Conservation (phyloP, 2,329 filamentous ascomycete species). For the Aureobasidium mangrovei region DNA sequence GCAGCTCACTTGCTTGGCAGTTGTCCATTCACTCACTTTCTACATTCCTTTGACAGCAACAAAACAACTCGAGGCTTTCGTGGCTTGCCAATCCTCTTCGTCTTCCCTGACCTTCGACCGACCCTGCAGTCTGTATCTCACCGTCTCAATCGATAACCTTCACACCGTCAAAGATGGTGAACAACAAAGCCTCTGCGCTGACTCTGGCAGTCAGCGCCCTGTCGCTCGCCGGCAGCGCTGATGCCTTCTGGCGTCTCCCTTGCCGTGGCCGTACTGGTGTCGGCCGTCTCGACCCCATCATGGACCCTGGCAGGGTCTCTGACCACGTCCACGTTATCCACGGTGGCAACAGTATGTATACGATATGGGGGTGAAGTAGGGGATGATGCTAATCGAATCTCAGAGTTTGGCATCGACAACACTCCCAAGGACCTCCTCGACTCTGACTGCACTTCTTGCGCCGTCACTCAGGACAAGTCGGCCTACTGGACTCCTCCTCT, state of each 20-base stretch:
- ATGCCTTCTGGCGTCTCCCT: constrained; percentile 83
- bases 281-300: constrained; percentile 60
- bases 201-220: constrained; percentile 20
- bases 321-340: constrained; percentile 66
- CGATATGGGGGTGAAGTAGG: background rate
- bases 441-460: constrained; percentile 71
- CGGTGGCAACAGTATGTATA: constrained; percentile 62
- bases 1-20: constrained; percentile 8
- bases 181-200: constrained; percentile 15
- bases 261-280: constrained; percentile 63
- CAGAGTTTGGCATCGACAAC: constrained; percentile 57
- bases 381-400: constrained; percentile 14
- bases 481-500: constrained; percentile 73
- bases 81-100: constrained; percentile 4
- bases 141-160: constrained; percentile 6
- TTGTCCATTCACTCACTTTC: background rate
- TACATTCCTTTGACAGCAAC: constrained; percentile 14
- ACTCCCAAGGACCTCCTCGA: constrained; percentile 47
- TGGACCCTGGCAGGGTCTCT: constrained; percentile 51
- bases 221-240: constrained; percentile 23
- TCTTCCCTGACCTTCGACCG: constrained; percentile 9
- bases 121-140: constrained; percentile 6
- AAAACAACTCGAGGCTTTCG: constrained; percentile 9
- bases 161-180: constrained; percentile 7
- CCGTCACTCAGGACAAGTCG: constrained; percentile 73